Conservation (phyloP, 352 stramenopile species). For the Globisporangium rhizosaccharum region DNA sequence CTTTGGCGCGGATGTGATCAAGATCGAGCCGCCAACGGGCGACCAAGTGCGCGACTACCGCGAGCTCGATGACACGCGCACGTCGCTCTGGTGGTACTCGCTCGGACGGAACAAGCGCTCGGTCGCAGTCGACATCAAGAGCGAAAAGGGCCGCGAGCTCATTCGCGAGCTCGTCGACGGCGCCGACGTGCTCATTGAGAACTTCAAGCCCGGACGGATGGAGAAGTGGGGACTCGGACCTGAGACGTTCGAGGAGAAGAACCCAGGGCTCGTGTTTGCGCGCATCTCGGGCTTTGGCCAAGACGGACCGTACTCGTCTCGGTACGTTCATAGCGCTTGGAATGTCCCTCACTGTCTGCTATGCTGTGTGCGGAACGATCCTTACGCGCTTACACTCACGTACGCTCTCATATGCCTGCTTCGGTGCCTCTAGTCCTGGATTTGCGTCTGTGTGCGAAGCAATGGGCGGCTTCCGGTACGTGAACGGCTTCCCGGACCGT, state of each 20-base stretch:
- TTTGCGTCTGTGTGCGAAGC: constrained; percentile 87
- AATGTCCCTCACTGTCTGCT: not conserved
- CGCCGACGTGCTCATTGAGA: constrained; percentile 87
- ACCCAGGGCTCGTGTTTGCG: constrained; percentile 81
- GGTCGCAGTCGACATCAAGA: constrained; percentile 79
- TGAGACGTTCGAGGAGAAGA: constrained; percentile 61
- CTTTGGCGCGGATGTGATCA: constrained; percentile 89
- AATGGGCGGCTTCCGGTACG: constrained; percentile 82
- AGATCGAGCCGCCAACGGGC: constrained; percentile 81
- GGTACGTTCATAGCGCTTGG: constrained; percentile 11
- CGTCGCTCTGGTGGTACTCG: constrained; percentile 87
- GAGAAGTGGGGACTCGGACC: constrained; percentile 82
- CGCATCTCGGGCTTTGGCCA: constrained; percentile 84
- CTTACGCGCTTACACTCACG: too few species aligned
- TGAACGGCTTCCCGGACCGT: constrained; percentile 82
- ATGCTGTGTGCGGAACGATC: too few species aligned
- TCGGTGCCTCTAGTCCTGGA: constrained; percentile 32
- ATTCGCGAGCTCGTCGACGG: constrained; percentile 66
- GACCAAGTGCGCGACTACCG: constrained; percentile 82
- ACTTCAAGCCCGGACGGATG: constrained; percentile 86
- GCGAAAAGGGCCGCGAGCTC: constrained; percentile 49
- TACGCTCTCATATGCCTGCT: not conserved
- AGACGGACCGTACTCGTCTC: constrained; percentile 70
- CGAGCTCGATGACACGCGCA: constrained; percentile 62
- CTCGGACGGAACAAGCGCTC: constrained; percentile 86